A percentile compares a stretch with the other conserved stretches of the same genome.
phyloP scores from a whole-genome alignment of 805 yeast genomes.

The Tetrapisispora pingtungensis region DNA sequence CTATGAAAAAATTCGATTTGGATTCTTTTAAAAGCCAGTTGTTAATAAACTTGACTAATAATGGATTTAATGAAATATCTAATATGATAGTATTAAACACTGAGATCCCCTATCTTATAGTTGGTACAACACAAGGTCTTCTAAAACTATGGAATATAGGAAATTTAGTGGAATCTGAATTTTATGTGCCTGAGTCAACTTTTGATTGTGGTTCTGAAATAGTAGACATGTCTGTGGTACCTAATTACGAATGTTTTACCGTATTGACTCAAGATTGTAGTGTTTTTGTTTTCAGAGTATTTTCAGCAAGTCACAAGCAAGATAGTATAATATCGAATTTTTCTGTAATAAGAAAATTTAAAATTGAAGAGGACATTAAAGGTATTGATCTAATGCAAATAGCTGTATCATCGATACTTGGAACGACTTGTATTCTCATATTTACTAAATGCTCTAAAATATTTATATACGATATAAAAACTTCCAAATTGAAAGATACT shows the following conservation, averaged over 20 bases:
- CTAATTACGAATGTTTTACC: slow-evolving; percentile 47
- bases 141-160: slow-evolving; percentile 71
- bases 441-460: slow-evolving; percentile 47
- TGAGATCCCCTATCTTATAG: slow-evolving; percentile 54
- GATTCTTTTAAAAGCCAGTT: slow-evolving; percentile 34
- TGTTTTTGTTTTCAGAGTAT: slow-evolving; percentile 31
- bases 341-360: slow-evolving; percentile 17
- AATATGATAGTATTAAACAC: slow-evolving; percentile 46
- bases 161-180: slow-evolving; percentile 52
- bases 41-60: slow-evolving; percentile 58
- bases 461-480: slow-evolving; percentile 46
- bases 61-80: slow-evolving; percentile 42
- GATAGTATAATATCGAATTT: slow-evolving; percentile 9
- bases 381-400: slow-evolving; percentile 38
- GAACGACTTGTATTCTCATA: slow-evolving; percentile 36
- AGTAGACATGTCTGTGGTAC: slow-evolving; percentile 40
- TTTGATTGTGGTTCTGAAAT: slow-evolving; percentile 42
- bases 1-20: slow-evolving; percentile 12
- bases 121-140: slow-evolving; percentile 68
- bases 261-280: slow-evolving; percentile 35
- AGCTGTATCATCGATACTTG: slow-evolving; percentile 34
- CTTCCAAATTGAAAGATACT: slow-evolving; percentile 35
- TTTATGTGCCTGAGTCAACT: slow-evolving; percentile 39
- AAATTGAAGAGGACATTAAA: slow-evolving; percentile 14
- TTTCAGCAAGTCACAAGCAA: slow-evolving; percentile 16